Conservation (phyloP, 2,329 filamentous ascomycete species). For the Clonostachys byssicola region DNA sequence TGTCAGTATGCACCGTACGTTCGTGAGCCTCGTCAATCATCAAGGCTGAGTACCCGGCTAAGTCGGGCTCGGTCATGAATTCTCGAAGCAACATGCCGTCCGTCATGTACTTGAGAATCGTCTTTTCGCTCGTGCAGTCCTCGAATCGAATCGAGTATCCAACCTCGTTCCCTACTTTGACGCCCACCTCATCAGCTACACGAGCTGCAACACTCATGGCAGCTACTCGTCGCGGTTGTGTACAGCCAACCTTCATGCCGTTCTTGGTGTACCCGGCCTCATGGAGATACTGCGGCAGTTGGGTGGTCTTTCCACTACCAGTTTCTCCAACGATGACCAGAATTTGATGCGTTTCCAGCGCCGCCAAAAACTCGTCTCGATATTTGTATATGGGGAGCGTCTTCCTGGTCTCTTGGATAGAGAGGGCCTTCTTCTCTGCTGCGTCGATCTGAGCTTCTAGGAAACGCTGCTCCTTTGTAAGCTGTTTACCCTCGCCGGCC, state of each 20-base stretch:
- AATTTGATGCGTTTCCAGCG: slow-evolving; percentile 80
- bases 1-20: slow-evolving; percentile 85
- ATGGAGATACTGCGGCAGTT: slow-evolving; percentile 88
- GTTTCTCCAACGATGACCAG: slow-evolving; percentile 94
- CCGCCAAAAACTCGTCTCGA: slow-evolving; percentile 79
- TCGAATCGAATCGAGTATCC: slow-evolving; percentile 96
- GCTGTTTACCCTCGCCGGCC: slow-evolving; percentile 64
- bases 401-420: slow-evolving; percentile 88
- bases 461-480: slow-evolving; percentile 75
- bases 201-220: slow-evolving; percentile 97
- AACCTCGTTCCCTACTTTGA: slow-evolving; percentile 86
- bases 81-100: slow-evolving; percentile 92
- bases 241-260: slow-evolving; percentile 84
- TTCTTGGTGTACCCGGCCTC: slow-evolving; percentile 86
- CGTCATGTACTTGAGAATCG: slow-evolving; percentile 92
- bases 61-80: slow-evolving; percentile 82
- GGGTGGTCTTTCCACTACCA: slow-evolving; percentile 92
- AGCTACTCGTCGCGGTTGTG: slow-evolving; percentile 89
- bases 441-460: slow-evolving; percentile 80
- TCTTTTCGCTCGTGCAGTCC: slow-evolving; percentile 87
- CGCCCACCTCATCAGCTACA: slow-evolving; percentile 90
- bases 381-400: slow-evolving; percentile 88
- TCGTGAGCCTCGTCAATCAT: slow-evolving; percentile 99
- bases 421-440: slow-evolving; percentile 81
- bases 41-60: slow-evolving; percentile 77